These are phyloP conservation scores for Aspergillus hiratsukae DNA, from an alignment of 2,329 filamentous ascomycete species.

Conservation along the genomic window DNA sequence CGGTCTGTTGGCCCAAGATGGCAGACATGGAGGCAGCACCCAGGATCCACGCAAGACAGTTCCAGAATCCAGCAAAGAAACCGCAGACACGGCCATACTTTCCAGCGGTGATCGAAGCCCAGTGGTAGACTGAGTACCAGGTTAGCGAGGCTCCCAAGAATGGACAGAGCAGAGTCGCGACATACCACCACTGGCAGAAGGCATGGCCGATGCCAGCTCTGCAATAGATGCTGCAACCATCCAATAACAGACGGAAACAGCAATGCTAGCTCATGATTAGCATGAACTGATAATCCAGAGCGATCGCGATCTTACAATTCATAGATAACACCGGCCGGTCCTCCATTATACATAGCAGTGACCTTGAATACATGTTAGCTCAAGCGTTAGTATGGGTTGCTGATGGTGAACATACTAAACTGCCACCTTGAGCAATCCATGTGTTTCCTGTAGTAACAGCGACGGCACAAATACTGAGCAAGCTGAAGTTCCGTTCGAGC, in stretches of 20 bases:
- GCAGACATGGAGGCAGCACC: slow-evolving; percentile 56
- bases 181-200: slow-evolving; percentile 53
- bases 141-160: background rate
- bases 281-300: background rate
- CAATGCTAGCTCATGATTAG: slow-evolving; percentile 28
- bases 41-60: slow-evolving; percentile 54
- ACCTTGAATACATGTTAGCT: slow-evolving; percentile 23
- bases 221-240: slow-evolving; percentile 56
- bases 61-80: slow-evolving; percentile 45
- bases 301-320: slow-evolving; percentile 46
- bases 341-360: slow-evolving; percentile 57
- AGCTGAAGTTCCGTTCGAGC: slow-evolving; percentile 58
- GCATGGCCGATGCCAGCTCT: slow-evolving; percentile 58
- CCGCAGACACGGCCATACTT: slow-evolving; percentile 50
- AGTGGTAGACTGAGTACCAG: slow-evolving; percentile 52
- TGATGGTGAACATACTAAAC: slow-evolving; percentile 45
- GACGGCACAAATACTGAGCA: slow-evolving; percentile 56
- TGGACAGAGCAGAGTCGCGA: background rate
- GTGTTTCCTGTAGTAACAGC: slow-evolving; percentile 62
- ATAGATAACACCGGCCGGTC: slow-evolving; percentile 58
- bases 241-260: slow-evolving; percentile 52
- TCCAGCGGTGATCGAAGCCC: slow-evolving; percentile 56
- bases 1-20: slow-evolving; percentile 56
- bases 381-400: background rate
- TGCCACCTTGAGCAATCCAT: slow-evolving; percentile 61